Evolutionary conservation across 83 land plant species (phyloP).

Genomic region (Diphasiastrum complanatum): DNA sequence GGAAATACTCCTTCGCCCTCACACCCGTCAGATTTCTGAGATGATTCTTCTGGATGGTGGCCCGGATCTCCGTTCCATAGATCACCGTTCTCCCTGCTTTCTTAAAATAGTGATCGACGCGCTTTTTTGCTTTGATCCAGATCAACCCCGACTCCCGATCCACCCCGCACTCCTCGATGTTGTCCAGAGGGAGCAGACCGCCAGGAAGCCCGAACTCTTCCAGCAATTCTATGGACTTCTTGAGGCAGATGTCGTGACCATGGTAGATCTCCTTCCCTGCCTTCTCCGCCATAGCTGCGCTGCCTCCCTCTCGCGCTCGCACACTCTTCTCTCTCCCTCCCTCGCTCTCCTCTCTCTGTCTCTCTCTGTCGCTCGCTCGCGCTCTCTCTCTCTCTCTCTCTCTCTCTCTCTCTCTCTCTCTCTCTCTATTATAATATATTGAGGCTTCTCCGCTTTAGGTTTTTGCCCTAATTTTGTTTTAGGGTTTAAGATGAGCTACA

Average conservation of each 20-base stretch:
- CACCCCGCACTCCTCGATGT: conserved; percentile 20
- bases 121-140: conserved; percentile 21
- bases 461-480: too few relatives aligned
- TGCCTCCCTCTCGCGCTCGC: background rate
- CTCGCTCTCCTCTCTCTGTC: too few relatives aligned
- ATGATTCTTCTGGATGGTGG: conserved; percentile 4
- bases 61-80: conserved; percentile 25
- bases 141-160: conserved; percentile 22
- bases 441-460: too few relatives aligned
- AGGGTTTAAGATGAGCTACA: too few relatives aligned
- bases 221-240: conserved; percentile 19
- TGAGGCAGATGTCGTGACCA: conserved; percentile 9
- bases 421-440: too few relatives aligned
- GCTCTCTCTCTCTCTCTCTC: too few relatives aligned
- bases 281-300: conserved; percentile 2
- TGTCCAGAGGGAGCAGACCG: conserved; percentile 25
- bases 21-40: conserved; percentile 25
- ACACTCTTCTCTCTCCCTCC: too few relatives aligned
- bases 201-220: conserved; percentile 21
- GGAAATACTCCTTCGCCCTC: conserved; percentile 26
- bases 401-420: too few relatives aligned
- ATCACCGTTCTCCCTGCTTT: conserved; percentile 23
- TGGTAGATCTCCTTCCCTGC: conserved; percentile 16
- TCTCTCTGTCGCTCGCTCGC: too few relatives aligned
- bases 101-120: conserved; percentile 23